These are phyloP conservation scores for Elaeagnus macrophylla DNA, from an alignment of 306 rosid species.

Conservation along the genomic window DNA sequence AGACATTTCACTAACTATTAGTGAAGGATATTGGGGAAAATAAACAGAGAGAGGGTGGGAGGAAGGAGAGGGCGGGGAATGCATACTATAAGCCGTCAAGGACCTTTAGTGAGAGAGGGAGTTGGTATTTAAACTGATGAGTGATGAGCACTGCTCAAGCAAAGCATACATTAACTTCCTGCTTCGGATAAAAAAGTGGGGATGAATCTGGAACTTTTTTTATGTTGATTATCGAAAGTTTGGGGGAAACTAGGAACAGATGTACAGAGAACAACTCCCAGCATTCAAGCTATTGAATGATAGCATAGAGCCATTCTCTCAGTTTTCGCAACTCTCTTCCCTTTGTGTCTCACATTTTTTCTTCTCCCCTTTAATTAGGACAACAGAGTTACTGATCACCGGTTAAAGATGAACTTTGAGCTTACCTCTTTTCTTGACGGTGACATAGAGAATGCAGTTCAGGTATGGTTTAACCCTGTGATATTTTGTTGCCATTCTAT, in stretches of 20 bases:
- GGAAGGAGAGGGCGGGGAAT: no score
- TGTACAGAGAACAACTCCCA: no score
- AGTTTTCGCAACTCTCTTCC: constrained; percentile 7
- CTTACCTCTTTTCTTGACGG: constrained; percentile 87
- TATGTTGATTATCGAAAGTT: no score
- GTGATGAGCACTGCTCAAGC: no score
- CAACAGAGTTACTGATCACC: constrained; percentile 88
- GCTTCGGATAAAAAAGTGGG: no score
- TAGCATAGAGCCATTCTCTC: constrained; percentile 9
- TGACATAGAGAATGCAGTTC: constrained; percentile 73
- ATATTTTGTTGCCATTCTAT: neutral
- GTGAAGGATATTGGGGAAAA: neutral
- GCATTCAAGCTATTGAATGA: no score
- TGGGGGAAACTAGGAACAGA: no score
- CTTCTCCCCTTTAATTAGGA: constrained; percentile 38
- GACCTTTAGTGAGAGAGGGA: no score
- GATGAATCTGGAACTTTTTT: no score
- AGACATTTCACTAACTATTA: neutral
- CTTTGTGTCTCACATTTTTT: neutral
- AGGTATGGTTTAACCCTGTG: constrained; percentile 40
- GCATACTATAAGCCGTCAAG: no score
- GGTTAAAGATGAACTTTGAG: constrained; percentile 76
- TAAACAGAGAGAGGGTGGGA: neutral
- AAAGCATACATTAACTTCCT: no score
- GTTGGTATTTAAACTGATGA: no score